Conservation (phyloP, 306 rosid genomes). For the Cucumis cinereus region DNA sequence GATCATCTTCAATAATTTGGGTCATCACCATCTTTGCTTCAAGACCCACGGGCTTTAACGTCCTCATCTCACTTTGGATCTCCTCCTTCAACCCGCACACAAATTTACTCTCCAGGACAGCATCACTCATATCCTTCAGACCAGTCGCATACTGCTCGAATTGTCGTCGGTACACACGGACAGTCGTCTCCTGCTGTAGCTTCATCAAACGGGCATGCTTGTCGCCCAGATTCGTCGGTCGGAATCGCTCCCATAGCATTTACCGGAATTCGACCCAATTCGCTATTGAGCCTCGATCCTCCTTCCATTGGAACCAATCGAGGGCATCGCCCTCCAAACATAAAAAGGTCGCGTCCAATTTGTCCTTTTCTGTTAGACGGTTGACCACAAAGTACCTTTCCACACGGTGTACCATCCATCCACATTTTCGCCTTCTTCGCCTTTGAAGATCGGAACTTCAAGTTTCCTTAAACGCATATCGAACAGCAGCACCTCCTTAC, state of each 20-base stretch:
- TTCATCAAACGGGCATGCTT: neutral
- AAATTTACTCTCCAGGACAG: neutral
- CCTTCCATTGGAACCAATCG: neutral
- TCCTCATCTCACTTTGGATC: too few species aligned
- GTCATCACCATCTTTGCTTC: neutral
- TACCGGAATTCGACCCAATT: neutral
- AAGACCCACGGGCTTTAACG: neutral
- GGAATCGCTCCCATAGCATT: neutral
- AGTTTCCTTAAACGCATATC: too few species aligned
- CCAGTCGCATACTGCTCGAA: too few species aligned
- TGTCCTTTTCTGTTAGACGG: too few species aligned
- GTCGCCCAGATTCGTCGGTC: neutral
- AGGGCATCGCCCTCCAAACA: neutral
- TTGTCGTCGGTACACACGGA: neutral
- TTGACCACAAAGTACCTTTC: too few species aligned
- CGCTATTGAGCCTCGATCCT: rapidly evolving
- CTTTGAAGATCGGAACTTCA: too few species aligned
- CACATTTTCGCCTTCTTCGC: too few species aligned
- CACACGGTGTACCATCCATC: too few species aligned
- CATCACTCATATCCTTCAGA: neutral
- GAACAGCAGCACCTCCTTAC: too few species aligned
- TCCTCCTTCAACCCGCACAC: too few species aligned
- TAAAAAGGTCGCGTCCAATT: neutral
- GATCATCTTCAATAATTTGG: neutral
- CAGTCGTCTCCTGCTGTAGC: neutral